Base-by-base conservation (phyloP, 306 rosid species). In the Betula pendula region DNA sequence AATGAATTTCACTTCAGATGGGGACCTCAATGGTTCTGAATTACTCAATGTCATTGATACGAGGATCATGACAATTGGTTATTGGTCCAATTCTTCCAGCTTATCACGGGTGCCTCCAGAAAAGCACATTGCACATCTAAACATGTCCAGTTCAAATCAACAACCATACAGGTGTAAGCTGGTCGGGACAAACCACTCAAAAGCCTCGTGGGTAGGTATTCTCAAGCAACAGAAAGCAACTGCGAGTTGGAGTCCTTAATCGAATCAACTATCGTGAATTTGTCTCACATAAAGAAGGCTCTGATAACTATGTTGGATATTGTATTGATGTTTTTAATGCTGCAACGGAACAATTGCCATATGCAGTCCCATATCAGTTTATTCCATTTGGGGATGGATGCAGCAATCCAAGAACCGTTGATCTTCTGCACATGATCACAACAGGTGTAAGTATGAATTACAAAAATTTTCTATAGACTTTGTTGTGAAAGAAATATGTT, bases 181-280 rank as follows among this genome's bases (percentile, higher is more conserved):
- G 99, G 98, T 98, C 98, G 0, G 99, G 99, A 75, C 87, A 92
- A 42, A 79, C 85, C 1, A 33, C 33, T 6, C 85, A 87, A 70
- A 87, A 55, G 80, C 99, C 99, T 75, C 98, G 96, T 12, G 99
- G 99, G 22, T 96, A 98, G 99, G 94, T 88, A 42, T 96, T 92
- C 76, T 92, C 99, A 2, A 88, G 81, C 89, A 87, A 70, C 55
- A 98, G 97, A 83, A 88, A 87, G 80, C 86, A 83, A 6, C 84
- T 96, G 80, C 88, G 47, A 48, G 83, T 96, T 50, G 99, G 93
- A 73, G 94, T 96, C 24, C 97, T 96, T 0, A 88, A 15, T 22
- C 75, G 85, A 62, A 86, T 86, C 70, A 76, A 88, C 75, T 92
- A 83, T 79, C 87, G 16, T 1, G 90, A 92, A 70, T 89, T 92